Evolutionary conservation across 345 rosid genomes (phyloP), one percentile per base, ranked within the genome.

Genomic region (Lepidium sativum): DNA sequence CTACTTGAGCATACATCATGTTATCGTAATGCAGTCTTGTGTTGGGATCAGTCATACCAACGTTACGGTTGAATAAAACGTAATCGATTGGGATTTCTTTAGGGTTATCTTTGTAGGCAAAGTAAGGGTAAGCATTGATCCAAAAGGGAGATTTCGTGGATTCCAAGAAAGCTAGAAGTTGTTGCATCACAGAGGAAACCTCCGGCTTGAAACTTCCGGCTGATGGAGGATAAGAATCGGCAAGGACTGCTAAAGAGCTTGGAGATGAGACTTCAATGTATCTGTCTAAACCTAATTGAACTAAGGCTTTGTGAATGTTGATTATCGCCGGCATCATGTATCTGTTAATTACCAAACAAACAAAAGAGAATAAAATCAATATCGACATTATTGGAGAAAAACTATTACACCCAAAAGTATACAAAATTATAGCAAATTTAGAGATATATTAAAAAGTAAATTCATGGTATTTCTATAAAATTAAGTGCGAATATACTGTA

Each of bases 81-180:
- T 94, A 94, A 23, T 94, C 92, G 29, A 94, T 29, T 4, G 97
- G 69, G 39, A 94, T 67, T 11, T 67, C 54, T 34, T 70, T 49
- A 0, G 97, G 92, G 70, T 60, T 75, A 25, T 58, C 92, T 58
- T 94, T 94, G 79, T 94, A 94, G 8, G 99, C 96, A 38, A 89
- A 92, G 76, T 92, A 92, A 8, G 99, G 92, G 54, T 92, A 92
- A 14, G 97, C 97, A 76, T 94, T 94, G 73, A 94, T 90, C 96
- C 96, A 88, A 74, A 88, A 94, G 1, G 99, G 99, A 0, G 92
- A 59, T 17, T 68, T 80, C 9, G 88, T 83, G 38, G 32, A 63
- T 14, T 86, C 72, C 72, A 90, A 64, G 70, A 94, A 90, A 29
- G 74, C 80, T 50, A 94, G 69, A 52, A 75, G 71, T 29, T 88